Evolutionary conservation across 805 yeast genomes (phyloP).

Genomic region (Starmerella bombicola): DNA sequence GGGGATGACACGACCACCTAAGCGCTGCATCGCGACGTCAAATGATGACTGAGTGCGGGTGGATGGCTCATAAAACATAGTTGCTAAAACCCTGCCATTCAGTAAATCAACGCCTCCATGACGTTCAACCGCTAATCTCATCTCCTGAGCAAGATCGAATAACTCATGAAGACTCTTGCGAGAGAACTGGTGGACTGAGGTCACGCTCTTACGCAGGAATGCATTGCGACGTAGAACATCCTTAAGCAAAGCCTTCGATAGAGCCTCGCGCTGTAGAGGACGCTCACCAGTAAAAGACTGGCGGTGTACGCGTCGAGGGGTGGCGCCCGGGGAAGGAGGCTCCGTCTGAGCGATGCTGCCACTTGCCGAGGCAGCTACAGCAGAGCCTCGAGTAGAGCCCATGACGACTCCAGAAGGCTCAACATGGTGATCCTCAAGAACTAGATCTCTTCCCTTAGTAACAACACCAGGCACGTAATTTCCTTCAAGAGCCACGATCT

Average conservation of each 20-base stretch:
- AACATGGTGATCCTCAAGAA: conserved; percentile 13
- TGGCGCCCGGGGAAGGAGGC: conserved; percentile 1
- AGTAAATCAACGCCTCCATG: conserved; percentile 85
- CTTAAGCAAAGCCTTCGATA: conserved; percentile 57
- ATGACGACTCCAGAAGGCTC: conserved; percentile 11
- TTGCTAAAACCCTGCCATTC: conserved; percentile 81
- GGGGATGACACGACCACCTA: conserved; percentile 93
- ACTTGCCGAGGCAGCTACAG: background rate
- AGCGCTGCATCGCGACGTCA: conserved; percentile 98
- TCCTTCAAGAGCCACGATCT: conserved; percentile 79
- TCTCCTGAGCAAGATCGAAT: conserved; percentile 95
- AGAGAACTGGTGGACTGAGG: conserved; percentile 76
- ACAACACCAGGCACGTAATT: conserved; percentile 48
- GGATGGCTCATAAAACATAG: conserved; percentile 96
- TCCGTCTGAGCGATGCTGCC: background rate
- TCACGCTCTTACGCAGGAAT: conserved; percentile 74
- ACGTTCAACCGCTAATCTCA: conserved; percentile 93
- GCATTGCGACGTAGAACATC: conserved; percentile 78
- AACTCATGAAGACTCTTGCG: conserved; percentile 84
- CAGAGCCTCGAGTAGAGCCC: background rate
- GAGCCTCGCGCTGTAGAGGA: conserved; percentile 26
- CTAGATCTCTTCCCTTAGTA: conserved; percentile 23
- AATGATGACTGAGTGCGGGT: conserved; percentile 94
- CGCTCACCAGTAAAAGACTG: conserved; percentile 24
- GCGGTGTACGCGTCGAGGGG: conserved; percentile 15